phyloP scores from a whole-genome alignment of 2,329 filamentous ascomycete genomes.

The Rutstroemia sp. region DNA sequence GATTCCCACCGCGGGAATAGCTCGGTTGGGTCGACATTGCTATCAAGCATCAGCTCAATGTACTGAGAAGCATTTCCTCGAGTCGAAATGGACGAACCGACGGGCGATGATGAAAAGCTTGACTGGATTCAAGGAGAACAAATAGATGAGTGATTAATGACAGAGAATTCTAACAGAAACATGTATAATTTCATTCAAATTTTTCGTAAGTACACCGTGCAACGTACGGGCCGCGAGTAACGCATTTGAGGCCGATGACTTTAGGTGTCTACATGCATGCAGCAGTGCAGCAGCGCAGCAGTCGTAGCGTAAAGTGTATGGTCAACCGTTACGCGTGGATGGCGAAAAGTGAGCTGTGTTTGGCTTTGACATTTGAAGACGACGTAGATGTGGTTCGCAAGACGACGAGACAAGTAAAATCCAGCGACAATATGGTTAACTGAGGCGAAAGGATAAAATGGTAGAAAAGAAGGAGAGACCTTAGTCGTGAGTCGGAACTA shows the following conservation, averaged over 20 bases:
- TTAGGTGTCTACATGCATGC: not conserved
- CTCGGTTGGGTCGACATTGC: conserved; percentile 24
- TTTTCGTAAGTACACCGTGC: no score
- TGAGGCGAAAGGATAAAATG: no score
- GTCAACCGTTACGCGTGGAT: no score
- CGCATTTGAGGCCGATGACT: not conserved
- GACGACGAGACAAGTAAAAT: not conserved
- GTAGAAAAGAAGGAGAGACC: no score
- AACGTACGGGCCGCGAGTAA: not conserved
- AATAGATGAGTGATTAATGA: not conserved
- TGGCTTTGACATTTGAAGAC: not conserved
- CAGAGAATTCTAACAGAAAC: not conserved
- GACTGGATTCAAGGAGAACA: not conserved
- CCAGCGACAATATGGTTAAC: not conserved
- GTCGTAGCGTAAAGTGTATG: no score
- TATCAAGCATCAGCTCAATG: conserved; percentile 13
- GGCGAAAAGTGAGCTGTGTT: not conserved
- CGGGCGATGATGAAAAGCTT: conserved; percentile 1
- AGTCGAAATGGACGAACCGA: conserved; percentile 14
- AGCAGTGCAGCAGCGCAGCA: no score
- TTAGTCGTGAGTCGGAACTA: no score
- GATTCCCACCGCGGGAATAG: conserved; percentile 17
- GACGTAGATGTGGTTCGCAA: not conserved
- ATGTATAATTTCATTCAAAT: no score
- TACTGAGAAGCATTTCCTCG: not conserved